Conservation (phyloP, 2,329 filamentous ascomycete species). For the Diaporthe sp. region DNA sequence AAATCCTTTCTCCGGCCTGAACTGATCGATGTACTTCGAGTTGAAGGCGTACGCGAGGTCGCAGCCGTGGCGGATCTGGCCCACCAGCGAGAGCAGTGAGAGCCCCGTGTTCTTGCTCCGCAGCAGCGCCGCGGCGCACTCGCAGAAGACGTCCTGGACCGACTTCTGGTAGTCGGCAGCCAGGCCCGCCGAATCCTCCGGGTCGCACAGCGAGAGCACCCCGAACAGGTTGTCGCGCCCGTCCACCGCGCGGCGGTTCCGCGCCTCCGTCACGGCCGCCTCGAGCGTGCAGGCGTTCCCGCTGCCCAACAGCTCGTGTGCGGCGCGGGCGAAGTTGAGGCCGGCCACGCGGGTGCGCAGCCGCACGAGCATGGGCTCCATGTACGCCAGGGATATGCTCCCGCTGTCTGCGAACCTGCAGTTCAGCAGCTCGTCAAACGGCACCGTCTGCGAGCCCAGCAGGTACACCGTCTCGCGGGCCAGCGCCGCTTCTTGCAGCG, state of each 20-base stretch:
- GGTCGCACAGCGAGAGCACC: conserved; percentile 4
- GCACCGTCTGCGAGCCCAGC: background rate
- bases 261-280: background rate
- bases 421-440: background rate
- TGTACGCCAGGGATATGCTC: background rate
- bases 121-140: background rate
- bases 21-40: background rate
- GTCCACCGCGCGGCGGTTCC: background rate
- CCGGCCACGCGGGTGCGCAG: background rate
- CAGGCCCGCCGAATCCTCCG: background rate
- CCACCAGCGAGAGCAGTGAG: background rate
- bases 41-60: background rate
- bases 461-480: background rate
- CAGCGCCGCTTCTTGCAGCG: conserved; percentile 1
- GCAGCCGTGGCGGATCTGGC: conserved; percentile 3
- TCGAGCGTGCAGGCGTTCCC: background rate
- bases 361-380: background rate
- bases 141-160: background rate
- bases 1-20: background rate
- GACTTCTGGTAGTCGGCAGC: conserved; percentile 16
- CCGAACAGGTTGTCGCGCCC: background rate
- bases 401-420: background rate
- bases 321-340: background rate
- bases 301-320: background rate
- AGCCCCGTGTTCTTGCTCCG: background rate